phyloP scores from a whole-genome alignment of 306 rosid genomes.

The Mucuna pruriens region DNA sequence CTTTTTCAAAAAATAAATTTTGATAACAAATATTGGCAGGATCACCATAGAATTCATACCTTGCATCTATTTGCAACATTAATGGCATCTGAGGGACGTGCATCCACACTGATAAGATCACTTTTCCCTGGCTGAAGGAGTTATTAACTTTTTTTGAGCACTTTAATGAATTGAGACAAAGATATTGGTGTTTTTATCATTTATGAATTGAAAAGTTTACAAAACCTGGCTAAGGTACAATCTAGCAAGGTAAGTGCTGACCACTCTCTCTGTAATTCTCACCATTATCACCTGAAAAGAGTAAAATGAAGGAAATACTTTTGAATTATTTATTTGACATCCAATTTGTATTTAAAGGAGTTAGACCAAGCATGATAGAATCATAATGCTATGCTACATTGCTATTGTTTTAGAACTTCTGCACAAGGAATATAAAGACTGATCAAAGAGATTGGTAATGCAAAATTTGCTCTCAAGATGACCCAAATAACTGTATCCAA shows the following conservation, averaged over 20 bases:
- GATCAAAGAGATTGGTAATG: slow-evolving; percentile 16
- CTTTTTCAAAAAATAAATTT: slow-evolving; percentile 25
- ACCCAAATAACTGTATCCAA: background rate
- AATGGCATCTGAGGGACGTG: slow-evolving; percentile 96
- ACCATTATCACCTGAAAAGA: slow-evolving; percentile 82
- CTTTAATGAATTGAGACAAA: slow-evolving; percentile 6
- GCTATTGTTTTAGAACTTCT: slow-evolving; percentile 11
- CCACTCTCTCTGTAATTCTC: slow-evolving; percentile 81
- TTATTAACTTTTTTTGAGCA: slow-evolving; percentile 36
- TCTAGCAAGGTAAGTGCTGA: slow-evolving; percentile 87
- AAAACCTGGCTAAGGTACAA: slow-evolving; percentile 81
- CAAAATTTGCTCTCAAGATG: slow-evolving; percentile 28
- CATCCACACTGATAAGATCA: slow-evolving; percentile 77
- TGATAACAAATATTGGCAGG: slow-evolving; percentile 3
- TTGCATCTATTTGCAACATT: slow-evolving; percentile 88
- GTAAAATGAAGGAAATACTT: slow-evolving; percentile 28
- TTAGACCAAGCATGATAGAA: slow-evolving; percentile 23
- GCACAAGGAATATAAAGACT: slow-evolving; percentile 5
- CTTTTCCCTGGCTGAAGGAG: slow-evolving; percentile 80
- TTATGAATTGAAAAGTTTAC: slow-evolving; percentile 16
- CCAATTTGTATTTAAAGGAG: slow-evolving; percentile 9
- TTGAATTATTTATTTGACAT: slow-evolving; percentile 23
- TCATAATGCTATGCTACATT: slow-evolving; percentile 9
- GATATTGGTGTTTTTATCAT: slow-evolving; percentile 5
- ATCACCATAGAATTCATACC: slow-evolving; percentile 50